phyloP scores from a whole-genome alignment of 805 yeast species.

The Monosporozyma servazzii region DNA sequence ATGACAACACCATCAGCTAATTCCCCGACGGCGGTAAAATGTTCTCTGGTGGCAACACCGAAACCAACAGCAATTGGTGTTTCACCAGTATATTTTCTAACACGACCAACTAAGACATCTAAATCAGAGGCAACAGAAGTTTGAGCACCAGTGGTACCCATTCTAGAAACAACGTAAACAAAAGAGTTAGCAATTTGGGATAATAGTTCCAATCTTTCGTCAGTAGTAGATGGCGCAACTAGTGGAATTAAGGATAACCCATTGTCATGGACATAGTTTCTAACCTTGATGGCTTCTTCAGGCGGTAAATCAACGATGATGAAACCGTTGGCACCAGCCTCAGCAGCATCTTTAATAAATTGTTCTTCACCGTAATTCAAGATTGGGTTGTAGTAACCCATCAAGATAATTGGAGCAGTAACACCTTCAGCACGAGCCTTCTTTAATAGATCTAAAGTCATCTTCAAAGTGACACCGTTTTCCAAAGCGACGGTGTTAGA shows the following conservation, averaged over 20 bases:
- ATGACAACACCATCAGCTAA: slow-evolving; percentile 93
- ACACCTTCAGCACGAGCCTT: slow-evolving; percentile 78
- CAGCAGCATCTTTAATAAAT: slow-evolving; percentile 66
- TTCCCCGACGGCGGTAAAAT: slow-evolving; percentile 67
- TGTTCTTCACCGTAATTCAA: slow-evolving; percentile 80
- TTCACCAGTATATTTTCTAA: slow-evolving; percentile 64
- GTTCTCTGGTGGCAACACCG: slow-evolving; percentile 92
- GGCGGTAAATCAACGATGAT: slow-evolving; percentile 95
- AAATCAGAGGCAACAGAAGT: slow-evolving; percentile 55
- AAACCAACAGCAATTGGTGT: slow-evolving; percentile 92
- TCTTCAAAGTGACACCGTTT: slow-evolving; percentile 68
- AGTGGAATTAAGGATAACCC: slow-evolving; percentile 84
- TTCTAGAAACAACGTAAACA: slow-evolving; percentile 90
- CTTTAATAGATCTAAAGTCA: slow-evolving; percentile 61
- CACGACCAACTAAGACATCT: slow-evolving; percentile 59
- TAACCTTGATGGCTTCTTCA: slow-evolving; percentile 86
- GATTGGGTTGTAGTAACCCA: slow-evolving; percentile 98
- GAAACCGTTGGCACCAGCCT: slow-evolving; percentile 91
- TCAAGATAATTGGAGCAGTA: slow-evolving; percentile 77
- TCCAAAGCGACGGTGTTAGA: slow-evolving; percentile 76
- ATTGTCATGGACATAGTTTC: slow-evolving; percentile 55
- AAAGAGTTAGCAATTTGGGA: slow-evolving; percentile 89
- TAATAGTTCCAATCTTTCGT: slow-evolving; percentile 70
- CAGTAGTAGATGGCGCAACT: slow-evolving; percentile 94
- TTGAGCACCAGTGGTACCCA: slow-evolving; percentile 94